A percentile compares a stretch with the other conserved stretches of the same genome.
phyloP scores from a whole-genome alignment of 2,329 filamentous ascomycete species.

The Aspergillus sp. region DNA sequence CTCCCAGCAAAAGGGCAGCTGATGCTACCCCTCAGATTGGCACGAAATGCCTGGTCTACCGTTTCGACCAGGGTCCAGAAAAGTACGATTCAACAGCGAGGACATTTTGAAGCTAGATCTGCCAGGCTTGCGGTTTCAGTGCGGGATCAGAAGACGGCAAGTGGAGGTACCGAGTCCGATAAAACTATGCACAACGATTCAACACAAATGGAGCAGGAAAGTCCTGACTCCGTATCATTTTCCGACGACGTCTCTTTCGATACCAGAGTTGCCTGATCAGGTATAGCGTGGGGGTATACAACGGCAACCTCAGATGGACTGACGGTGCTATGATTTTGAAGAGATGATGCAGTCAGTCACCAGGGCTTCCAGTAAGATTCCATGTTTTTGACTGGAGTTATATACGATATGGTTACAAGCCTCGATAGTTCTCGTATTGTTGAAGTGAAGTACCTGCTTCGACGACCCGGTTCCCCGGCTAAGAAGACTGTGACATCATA shows the following conservation, averaged over 20 bases:
- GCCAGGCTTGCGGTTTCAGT: not conserved
- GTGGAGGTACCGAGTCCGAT: not conserved
- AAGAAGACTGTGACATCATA: constrained; percentile 9
- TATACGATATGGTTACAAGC: not conserved
- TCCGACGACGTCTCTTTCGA: constrained; percentile 7
- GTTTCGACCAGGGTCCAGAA: not conserved
- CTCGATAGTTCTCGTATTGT: not conserved
- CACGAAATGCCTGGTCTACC: not conserved
- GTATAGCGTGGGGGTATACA: constrained; percentile 31
- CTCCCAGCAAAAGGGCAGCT: not conserved
- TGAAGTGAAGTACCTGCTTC: constrained; percentile 2
- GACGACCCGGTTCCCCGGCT: constrained; percentile 3
- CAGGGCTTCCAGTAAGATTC: constrained; percentile 1
- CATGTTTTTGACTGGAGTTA: constrained; percentile 2
- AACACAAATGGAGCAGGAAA: not conserved
- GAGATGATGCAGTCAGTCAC: not conserved
- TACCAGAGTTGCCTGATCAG: constrained; percentile 7
- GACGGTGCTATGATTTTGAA: not conserved
- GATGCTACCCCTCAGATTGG: not conserved
- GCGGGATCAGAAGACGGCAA: not conserved
- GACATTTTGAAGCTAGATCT: not conserved
- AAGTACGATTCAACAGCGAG: not conserved
- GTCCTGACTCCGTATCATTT: not conserved
- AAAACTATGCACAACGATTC: not conserved
- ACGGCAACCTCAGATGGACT: not conserved